A percentile compares a stretch with the other conserved stretches of the same genome.
phyloP scores from a whole-genome alignment of 208 protist genomes.

The Leishmania mexicana region DNA sequence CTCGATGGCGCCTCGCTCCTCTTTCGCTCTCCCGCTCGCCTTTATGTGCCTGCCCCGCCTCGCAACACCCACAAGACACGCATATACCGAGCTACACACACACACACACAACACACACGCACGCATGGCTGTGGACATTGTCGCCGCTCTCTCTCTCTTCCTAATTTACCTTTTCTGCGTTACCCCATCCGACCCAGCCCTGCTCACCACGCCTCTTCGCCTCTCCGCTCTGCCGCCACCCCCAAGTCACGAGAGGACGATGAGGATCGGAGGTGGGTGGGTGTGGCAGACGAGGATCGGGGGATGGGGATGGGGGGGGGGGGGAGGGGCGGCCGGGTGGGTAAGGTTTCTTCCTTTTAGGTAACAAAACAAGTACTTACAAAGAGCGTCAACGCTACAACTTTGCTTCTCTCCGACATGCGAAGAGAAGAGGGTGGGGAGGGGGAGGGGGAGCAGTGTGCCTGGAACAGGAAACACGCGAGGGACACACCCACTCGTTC shows the following conservation, averaged over 20 bases:
- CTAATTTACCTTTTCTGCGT: background rate
- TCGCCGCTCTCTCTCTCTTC: background rate
- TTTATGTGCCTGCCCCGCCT: background rate
- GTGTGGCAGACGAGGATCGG: background rate
- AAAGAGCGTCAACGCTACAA: background rate
- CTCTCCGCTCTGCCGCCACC: background rate
- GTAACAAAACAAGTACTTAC: background rate
- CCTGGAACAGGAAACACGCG: background rate
- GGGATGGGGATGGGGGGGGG: background rate
- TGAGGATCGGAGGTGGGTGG: no score
- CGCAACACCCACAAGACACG: background rate
- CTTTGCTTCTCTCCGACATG: background rate
- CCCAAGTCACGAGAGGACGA: background rate
- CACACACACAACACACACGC: background rate
- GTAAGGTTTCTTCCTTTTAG: background rate
- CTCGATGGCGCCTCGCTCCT: background rate
- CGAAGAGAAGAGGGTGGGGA: background rate
- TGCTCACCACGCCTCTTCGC: background rate
- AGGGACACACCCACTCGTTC: background rate
- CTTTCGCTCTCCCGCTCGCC: background rate
- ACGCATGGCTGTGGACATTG: background rate
- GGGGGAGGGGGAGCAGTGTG: background rate
- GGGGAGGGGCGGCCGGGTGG: background rate
- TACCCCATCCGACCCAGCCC: background rate
- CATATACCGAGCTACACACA: background rate